Evolutionary conservation across 2,329 filamentous ascomycete species (phyloP).

Genomic region (Ophiognomonia clavigignenti-juglandacearum): DNA sequence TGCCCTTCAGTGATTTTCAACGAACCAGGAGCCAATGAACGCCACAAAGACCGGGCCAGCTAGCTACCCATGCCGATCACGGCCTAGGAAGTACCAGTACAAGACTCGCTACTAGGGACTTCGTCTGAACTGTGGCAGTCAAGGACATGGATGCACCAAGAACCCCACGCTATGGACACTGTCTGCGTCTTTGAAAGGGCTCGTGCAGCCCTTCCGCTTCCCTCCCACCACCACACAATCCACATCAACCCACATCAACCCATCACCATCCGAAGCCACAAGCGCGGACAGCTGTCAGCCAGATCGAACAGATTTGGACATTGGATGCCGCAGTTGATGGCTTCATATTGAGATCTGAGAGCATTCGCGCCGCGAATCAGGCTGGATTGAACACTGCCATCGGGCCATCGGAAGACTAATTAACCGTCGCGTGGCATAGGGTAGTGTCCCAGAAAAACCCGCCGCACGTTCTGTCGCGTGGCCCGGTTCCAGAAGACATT

Average conservation of each 20-base stretch:
- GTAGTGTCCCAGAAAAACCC: too few species aligned
- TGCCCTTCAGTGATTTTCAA: neutral
- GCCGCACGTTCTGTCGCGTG: slow-evolving; percentile 4
- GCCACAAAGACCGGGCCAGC: too few species aligned
- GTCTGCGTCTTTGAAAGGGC: slow-evolving; percentile 5
- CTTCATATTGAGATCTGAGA: too few species aligned
- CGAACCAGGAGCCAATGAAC: neutral
- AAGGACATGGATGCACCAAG: too few species aligned
- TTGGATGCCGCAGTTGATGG: too few species aligned
- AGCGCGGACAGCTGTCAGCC: too few species aligned
- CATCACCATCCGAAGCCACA: neutral
- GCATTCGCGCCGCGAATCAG: too few species aligned
- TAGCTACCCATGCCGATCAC: slow-evolving; percentile 14
- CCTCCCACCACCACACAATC: neutral
- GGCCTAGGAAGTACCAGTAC: neutral
- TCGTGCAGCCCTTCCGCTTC: slow-evolving; percentile 1
- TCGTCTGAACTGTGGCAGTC: too few species aligned
- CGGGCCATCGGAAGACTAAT: too few species aligned
- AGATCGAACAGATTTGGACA: too few species aligned
- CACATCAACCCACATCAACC: neutral
- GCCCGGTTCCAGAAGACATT: neutral
- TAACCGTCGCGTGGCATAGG: too few species aligned
- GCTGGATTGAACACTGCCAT: too few species aligned
- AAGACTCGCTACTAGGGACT: neutral
- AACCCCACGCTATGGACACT: slow-evolving; percentile 9